These are phyloP conservation scores for Aureococcus anophagefferens DNA, from an alignment of 108 stramenopile species.

Conservation along the genomic window DNA sequence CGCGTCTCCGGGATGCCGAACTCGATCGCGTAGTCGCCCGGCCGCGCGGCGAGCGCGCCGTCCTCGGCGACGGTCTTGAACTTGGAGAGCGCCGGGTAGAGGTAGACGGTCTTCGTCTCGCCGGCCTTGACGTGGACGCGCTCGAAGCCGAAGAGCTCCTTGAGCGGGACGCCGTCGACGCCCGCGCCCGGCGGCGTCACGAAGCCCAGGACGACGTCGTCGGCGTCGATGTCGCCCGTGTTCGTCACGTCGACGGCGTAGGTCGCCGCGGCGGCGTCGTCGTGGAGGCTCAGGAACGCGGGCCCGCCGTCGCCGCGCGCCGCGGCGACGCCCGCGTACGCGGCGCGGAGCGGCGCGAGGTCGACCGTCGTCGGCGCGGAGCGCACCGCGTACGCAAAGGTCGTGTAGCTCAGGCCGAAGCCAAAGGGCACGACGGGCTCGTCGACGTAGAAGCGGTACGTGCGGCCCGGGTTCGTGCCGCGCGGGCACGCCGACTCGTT, in stretches of 20 bases:
- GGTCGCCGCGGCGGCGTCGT: neutral
- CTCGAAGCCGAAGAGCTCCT: conserved; percentile 7
- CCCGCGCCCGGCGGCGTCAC: conserved; percentile 8
- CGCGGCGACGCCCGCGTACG: no score
- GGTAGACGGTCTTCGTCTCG: no score
- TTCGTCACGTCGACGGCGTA: conserved; percentile 6
- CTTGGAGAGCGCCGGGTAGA: no score
- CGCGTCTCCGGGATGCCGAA: no score
- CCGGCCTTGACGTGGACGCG: conserved; percentile 6
- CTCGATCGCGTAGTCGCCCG: no score
- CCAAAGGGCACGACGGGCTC: conserved; percentile 24
- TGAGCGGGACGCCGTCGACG: conserved; percentile 4
- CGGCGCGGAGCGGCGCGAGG: neutral
- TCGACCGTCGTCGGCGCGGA: neutral
- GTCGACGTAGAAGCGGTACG: conserved; percentile 34
- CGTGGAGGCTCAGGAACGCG: neutral
- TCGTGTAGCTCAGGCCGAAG: conserved; percentile 26
- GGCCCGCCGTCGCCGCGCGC: neutral
- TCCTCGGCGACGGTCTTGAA: no score
- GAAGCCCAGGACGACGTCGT: conserved; percentile 13
- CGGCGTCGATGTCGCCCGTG: conserved; percentile 6
- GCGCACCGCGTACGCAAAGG: neutral
- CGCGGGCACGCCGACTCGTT: neutral
- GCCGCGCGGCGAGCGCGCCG: no score
- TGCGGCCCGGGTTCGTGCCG: conserved; percentile 26